Base-by-base conservation (phyloP, 1,139 yeast species). In the Diutina neorugosa region DNA sequence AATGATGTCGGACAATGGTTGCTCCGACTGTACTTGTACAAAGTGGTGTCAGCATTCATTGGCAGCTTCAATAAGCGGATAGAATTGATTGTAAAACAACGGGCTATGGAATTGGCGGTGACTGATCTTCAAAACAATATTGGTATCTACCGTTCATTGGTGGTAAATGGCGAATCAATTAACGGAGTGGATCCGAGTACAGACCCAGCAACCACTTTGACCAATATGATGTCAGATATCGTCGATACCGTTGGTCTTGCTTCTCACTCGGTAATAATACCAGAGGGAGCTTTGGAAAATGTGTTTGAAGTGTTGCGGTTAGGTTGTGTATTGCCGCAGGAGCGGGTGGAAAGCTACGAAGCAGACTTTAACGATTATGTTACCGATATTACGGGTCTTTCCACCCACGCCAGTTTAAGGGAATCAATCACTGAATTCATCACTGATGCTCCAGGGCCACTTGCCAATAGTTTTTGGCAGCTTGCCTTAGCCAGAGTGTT, bases 361-460 rank as follows among this genome's bases (percentile, higher is more conserved):
- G 71, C 69, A 1, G 93, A 89, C 62, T 77, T 82, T 62, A 87
- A 88, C 61, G 69, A 66, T 6, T 89, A 80, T 64, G 86, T 88
- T 6, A 78, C 88, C 5, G 85, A 82, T 48, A 88, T 86, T 55
- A 75, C 87, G 1, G 96, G 90, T 1, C 70, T 87, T 46, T 69
- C 78, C 1, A 69, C 76, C 27, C 74, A 69, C 7, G 66, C 68
- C 12, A 65, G 74, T 4, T 74, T 78, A 1, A 71, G 93, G 55
- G 86, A 82, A 54, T 70, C 82, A 0, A 64, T 80, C 2, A 65
- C 68, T 52, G 87, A 82, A 43, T 72, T 74, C 25, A 58, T 81
- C 20, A 63, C 73, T 0, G 84, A 79, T 43, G 40, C 50, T 4
- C 40, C 50, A 11, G 16, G 37, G 3, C 23, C 40, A 7, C 21